phyloP scores from a whole-genome alignment of 2,329 filamentous ascomycete genomes.

The Fusarium albidum region DNA sequence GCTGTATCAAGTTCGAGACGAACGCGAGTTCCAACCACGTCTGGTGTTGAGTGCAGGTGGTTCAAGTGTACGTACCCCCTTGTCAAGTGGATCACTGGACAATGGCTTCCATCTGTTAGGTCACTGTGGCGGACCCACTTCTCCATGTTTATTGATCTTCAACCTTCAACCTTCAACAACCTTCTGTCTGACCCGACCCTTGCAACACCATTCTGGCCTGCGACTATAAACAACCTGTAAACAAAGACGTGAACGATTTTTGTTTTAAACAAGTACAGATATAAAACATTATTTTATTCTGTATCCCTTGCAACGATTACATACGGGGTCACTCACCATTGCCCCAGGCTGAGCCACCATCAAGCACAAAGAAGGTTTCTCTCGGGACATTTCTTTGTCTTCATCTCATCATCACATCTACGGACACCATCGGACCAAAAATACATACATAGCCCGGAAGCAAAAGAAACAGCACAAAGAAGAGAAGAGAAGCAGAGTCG shows the following conservation, averaged over 20 bases:
- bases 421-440: too few relatives aligned
- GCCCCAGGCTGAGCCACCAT: background rate
- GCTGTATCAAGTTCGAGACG: background rate
- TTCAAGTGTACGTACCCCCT: background rate
- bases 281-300: background rate
- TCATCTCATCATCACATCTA: too few relatives aligned
- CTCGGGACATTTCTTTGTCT: background rate
- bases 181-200: too few relatives aligned
- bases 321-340: background rate
- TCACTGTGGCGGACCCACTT: slow-evolving; percentile 9
- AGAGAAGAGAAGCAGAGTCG: too few relatives aligned
- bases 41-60: too few relatives aligned
- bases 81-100: background rate
- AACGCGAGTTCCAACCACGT: too few relatives aligned
- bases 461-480: too few relatives aligned
- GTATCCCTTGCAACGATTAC: background rate
- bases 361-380: background rate
- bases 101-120: background rate
- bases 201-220: background rate
- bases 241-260: background rate
- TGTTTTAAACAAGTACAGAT: background rate
- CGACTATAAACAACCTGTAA: background rate
- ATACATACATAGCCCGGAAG: too few relatives aligned
- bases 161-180: too few relatives aligned
- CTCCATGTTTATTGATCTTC: slow-evolving; percentile 18